Evolutionary conservation across 306 rosid genomes (phyloP), one percentile per base, ranked within the genome.

Genomic region (Prunus mira): DNA sequence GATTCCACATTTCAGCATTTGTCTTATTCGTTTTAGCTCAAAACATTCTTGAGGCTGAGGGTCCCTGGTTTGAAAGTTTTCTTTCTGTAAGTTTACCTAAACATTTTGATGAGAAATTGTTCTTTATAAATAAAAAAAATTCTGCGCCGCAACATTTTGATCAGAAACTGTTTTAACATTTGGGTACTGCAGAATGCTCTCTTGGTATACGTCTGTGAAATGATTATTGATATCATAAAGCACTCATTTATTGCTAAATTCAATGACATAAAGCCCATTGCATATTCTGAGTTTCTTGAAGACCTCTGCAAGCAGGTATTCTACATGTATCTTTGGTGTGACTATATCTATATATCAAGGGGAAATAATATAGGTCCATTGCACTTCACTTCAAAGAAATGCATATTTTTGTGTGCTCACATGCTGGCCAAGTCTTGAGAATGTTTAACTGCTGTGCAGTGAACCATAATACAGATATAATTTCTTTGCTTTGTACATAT

Each of bases 31-130:
- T 95, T 77, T 86, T 95, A 84, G 99, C 99, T 76, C 99, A 95
- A 88, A 95, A 95, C 79, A 92, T 95, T 86, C 89, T 92, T 84
- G 99, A 95, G 88, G 97, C 98, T 9, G 99, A 95, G 88, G 97
- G 97, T 67, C 93, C 97, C 80, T 95, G 99, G 99, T 92, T 95
- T 75, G 79, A 86, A 76, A 89, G 90, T 85, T 95, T 95, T 82
- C 81, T 92, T 77, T 81, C 13, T 61, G 99, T 95, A 89, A 88
- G 97, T 82, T 86, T 25, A 72, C 80, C 66, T 66, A 73, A 58
- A 10, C 62, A 28, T 41, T 68, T 70, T 54, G 25, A 65, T 67
- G 52, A 58, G 28, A 65, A 71, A 71, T 6, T 12, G 49, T 77
- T 27, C 55, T 41, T 61, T 60, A 27, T 7, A 12, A 50, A 64